phyloP scores from a whole-genome alignment of 2,329 filamentous ascomycete species.

The Aspergillus aculeatus region DNA sequence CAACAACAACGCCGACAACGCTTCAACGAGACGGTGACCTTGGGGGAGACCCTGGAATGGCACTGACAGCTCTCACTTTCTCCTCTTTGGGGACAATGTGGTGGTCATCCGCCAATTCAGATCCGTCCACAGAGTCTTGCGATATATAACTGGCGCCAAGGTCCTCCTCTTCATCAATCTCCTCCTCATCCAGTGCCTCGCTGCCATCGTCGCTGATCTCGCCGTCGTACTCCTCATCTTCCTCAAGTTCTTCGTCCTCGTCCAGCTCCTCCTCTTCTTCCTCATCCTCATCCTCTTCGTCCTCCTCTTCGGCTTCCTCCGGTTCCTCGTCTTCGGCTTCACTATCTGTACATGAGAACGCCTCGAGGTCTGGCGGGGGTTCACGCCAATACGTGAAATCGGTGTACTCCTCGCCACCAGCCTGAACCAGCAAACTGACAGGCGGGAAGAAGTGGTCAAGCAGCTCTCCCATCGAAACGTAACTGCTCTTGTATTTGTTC shows the following conservation, averaged over 20 bases:
- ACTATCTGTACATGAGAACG: conserved; percentile 82
- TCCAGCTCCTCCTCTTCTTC: conserved; percentile 50
- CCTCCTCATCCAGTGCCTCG: conserved; percentile 48
- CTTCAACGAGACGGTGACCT: conserved; percentile 6
- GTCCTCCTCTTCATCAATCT: conserved; percentile 55
- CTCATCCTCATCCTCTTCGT: conserved; percentile 45
- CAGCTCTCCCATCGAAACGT: conserved; percentile 94
- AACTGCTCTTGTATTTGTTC: conserved; percentile 94
- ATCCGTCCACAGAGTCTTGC: conserved; percentile 46
- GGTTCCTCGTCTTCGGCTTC: conserved; percentile 49
- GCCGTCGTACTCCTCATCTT: conserved; percentile 40
- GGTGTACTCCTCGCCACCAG: conserved; percentile 90
- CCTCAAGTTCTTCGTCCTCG: conserved; percentile 46
- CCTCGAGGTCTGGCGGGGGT: conserved; percentile 75
- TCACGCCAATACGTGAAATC: conserved; percentile 98
- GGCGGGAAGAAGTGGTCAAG: conserved; percentile 98
- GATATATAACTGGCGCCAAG: conserved; percentile 39
- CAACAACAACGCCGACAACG: not conserved
- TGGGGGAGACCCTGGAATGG: not conserved
- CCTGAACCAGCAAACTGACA: conserved; percentile 78
- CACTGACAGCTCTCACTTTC: not conserved
- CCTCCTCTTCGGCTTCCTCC: conserved; percentile 52
- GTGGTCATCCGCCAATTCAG: conserved; percentile 44
- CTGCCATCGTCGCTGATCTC: conserved; percentile 51
- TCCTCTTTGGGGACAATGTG: conserved; percentile 21